Conservation (phyloP, 208 protist genomes). For the Entamoeba histolytica region DNA sequence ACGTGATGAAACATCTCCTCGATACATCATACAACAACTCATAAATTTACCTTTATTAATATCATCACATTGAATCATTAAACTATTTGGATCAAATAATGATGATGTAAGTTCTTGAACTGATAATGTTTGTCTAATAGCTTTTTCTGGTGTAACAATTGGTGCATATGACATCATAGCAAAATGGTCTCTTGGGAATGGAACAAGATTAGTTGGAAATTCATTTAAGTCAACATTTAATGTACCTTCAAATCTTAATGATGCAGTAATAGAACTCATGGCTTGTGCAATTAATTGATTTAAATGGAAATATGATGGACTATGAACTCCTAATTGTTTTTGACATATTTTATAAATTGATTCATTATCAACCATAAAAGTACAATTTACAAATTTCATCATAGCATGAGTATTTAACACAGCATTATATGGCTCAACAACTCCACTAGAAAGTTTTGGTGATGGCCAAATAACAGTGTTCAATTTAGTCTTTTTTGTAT, state of each 20-base stretch:
- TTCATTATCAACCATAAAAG: slow-evolving; percentile 42
- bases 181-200: slow-evolving; percentile 46
- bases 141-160: slow-evolving; percentile 44
- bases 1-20: slow-evolving; percentile 48
- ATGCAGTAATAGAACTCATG: slow-evolving; percentile 47
- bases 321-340: slow-evolving; percentile 35
- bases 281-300: slow-evolving; percentile 39
- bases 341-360: slow-evolving; percentile 42
- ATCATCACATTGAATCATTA: slow-evolving; percentile 44
- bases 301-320: slow-evolving; percentile 50
- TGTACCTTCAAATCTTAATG: slow-evolving; percentile 44
- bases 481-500: slow-evolving; percentile 64
- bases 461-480: slow-evolving; percentile 43
- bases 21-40: slow-evolving; percentile 49
- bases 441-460: slow-evolving; percentile 39
- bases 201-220: slow-evolving; percentile 52
- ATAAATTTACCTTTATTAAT: slow-evolving; percentile 51
- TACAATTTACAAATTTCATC: slow-evolving; percentile 38
- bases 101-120: slow-evolving; percentile 49
- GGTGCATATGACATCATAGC: slow-evolving; percentile 39
- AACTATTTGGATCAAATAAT: slow-evolving; percentile 42
- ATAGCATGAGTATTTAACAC: slow-evolving; percentile 38
- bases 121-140: slow-evolving; percentile 45
- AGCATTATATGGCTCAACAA: slow-evolving; percentile 48
- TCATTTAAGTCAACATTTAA: slow-evolving; percentile 53